Percentiles rank a stretch among this genome's conserved stretches.
These are phyloP conservation scores for Magnaporthales sp. DNA, from an alignment of 2,329 filamentous ascomycete genomes.

Conservation along the genomic window DNA sequence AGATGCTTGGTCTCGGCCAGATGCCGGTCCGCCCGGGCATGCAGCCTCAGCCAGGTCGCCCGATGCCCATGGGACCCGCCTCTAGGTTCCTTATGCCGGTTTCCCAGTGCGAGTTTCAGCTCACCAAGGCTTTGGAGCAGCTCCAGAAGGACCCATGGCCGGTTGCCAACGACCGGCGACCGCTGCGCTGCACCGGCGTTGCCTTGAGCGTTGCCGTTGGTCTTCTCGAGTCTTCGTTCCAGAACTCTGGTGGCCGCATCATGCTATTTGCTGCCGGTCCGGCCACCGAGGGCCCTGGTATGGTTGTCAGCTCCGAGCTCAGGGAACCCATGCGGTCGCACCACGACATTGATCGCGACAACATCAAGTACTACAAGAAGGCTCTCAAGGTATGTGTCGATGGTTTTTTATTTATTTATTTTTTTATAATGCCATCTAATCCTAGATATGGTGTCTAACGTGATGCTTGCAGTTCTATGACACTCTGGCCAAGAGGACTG, in stretches of 20 bases:
- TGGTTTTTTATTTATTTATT: neutral
- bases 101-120: slow-evolving; percentile 91
- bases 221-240: slow-evolving; percentile 87
- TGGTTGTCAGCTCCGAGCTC: slow-evolving; percentile 92
- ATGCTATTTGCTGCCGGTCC: slow-evolving; percentile 97
- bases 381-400: slow-evolving; percentile 68
- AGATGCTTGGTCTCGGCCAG: slow-evolving; percentile 84
- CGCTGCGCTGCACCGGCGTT: slow-evolving; percentile 86
- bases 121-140: slow-evolving; percentile 91
- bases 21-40: slow-evolving; percentile 66
- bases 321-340: slow-evolving; percentile 96
- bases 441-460: slow-evolving; percentile 11
- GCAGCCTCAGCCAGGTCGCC: slow-evolving; percentile 64
- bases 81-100: slow-evolving; percentile 90
- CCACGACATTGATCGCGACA: slow-evolving; percentile 97
- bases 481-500: slow-evolving; percentile 81
- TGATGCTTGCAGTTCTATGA: slow-evolving; percentile 69
- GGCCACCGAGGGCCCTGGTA: slow-evolving; percentile 90
- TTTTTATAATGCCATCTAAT: neutral
- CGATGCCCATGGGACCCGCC: slow-evolving; percentile 69
- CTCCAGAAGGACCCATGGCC: slow-evolving; percentile 97
- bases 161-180: slow-evolving; percentile 85
- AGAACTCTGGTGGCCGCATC: slow-evolving; percentile 87
- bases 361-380: slow-evolving; percentile 99
- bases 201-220: slow-evolving; percentile 94